Evolutionary conservation across 2,329 filamentous ascomycete species (phyloP).

Genomic region (Verticillium dahliae): DNA sequence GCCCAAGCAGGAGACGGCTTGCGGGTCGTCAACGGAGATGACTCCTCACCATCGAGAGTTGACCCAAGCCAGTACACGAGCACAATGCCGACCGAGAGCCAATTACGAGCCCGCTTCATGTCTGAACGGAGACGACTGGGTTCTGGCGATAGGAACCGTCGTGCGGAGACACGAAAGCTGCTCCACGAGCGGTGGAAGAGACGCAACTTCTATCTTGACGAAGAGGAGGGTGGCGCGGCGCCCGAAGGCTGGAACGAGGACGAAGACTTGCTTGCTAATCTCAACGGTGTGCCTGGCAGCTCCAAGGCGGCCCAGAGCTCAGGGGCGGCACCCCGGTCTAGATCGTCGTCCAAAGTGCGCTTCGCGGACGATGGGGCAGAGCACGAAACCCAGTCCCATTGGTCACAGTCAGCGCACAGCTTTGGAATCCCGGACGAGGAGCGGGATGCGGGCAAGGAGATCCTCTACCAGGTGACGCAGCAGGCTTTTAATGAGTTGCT

Average conservation of each 20-base stretch:
- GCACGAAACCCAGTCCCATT: constrained; percentile 64
- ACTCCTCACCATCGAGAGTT: constrained; percentile 3
- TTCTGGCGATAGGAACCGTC: constrained; percentile 30
- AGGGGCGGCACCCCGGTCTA: constrained; percentile 46
- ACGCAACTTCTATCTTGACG: constrained; percentile 75
- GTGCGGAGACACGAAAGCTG: constrained; percentile 37
- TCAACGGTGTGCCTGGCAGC: constrained; percentile 30
- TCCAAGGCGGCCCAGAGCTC: constrained; percentile 34
- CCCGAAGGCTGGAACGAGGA: constrained; percentile 58
- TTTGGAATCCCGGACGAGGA: constrained; percentile 77
- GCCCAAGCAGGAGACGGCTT: neutral
- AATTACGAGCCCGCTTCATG: constrained; percentile 30
- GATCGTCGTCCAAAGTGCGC: constrained; percentile 73
- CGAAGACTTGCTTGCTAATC: constrained; percentile 45
- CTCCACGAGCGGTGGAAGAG: constrained; percentile 70
- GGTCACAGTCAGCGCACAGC: constrained; percentile 65
- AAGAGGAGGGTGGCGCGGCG: constrained; percentile 68
- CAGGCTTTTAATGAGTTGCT: constrained; percentile 91
- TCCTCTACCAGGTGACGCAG: constrained; percentile 86
- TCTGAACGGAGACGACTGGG: constrained; percentile 26
- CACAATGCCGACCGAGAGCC: constrained; percentile 30
- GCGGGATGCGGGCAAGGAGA: constrained; percentile 76
- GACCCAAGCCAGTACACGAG: constrained; percentile 22
- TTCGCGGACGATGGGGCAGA: constrained; percentile 68
- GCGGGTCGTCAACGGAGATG: constrained; percentile 2